These are phyloP conservation scores for Hamamelis virginiana DNA, from an alignment of 164 flowering plant species.

Conservation along the genomic window DNA sequence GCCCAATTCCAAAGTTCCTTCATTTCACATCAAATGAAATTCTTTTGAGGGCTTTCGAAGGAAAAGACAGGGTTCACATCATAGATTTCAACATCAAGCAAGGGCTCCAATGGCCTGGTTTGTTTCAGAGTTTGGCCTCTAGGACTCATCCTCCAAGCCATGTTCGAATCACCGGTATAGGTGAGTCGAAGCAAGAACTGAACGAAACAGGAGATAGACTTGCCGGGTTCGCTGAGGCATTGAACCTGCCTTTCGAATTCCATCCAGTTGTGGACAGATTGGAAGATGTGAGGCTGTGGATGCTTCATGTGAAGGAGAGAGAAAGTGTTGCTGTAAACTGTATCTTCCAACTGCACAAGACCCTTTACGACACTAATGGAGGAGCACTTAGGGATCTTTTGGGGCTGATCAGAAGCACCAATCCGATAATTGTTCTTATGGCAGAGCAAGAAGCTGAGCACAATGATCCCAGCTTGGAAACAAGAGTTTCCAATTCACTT, in stretches of 20 bases:
- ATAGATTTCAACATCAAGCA: constrained; percentile 94
- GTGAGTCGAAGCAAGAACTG: constrained; percentile 86
- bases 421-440: constrained; percentile 55
- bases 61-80: constrained; percentile 82
- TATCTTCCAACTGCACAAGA: constrained; percentile 75
- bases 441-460: constrained; percentile 89
- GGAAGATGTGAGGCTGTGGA: constrained; percentile 96
- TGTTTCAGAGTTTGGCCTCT: constrained; percentile 84
- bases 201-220: constrained; percentile 86
- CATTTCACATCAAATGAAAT: constrained; percentile 92
- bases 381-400: constrained; percentile 67
- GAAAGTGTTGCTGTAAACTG: constrained; percentile 88
- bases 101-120: constrained; percentile 95
- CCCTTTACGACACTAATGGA: constrained; percentile 63
- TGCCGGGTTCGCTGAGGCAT: constrained; percentile 66
- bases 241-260: constrained; percentile 79
- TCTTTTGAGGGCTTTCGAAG: constrained; percentile 83
- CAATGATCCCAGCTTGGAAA: constrained; percentile 49
- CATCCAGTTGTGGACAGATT: constrained; percentile 89
- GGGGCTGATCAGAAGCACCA: constrained; percentile 77
- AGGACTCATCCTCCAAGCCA: constrained; percentile 78
- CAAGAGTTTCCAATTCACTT: constrained; percentile 62
- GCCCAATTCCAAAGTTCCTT: constrained; percentile 81
- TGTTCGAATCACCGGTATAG: constrained; percentile 89
- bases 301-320: constrained; percentile 92